Evolutionary conservation across 228 moss, liverwort and hornwort genomes (phyloP).

Genomic region (Sphagnum fallax): DNA sequence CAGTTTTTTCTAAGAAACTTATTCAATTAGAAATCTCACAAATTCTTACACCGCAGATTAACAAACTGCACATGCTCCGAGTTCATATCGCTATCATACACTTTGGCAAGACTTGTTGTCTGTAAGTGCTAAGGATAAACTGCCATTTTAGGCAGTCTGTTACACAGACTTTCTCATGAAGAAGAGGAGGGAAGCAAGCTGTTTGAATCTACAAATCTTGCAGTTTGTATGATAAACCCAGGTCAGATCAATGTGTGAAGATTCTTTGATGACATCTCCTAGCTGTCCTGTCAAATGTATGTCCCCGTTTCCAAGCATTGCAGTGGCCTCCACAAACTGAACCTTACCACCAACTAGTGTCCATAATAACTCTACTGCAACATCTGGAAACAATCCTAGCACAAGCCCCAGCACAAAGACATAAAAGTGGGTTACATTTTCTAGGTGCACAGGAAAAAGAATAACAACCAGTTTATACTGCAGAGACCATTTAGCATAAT

Average conservation of each 20-base stretch:
- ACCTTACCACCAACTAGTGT: constrained; percentile 63
- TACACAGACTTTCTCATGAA: no score
- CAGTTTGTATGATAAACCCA: constrained; percentile 20
- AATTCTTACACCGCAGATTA: no score
- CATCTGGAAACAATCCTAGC: constrained; percentile 79
- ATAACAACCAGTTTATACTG: no score
- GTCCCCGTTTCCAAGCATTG: constrained; percentile 55
- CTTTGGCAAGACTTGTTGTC: no score
- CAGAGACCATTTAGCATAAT: not conserved
- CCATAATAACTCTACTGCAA: constrained; percentile 56
- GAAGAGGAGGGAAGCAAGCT: no score
- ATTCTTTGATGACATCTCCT: constrained; percentile 56
- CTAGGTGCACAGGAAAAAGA: constrained; percentile 43
- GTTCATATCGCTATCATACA: no score
- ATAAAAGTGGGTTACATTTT: constrained; percentile 69
- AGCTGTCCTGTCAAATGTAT: constrained; percentile 55
- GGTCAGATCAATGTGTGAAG: constrained; percentile 54
- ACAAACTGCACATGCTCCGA: no score
- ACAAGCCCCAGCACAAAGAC: constrained; percentile 90
- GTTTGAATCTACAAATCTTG: no score
- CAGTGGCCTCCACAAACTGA: constrained; percentile 52
- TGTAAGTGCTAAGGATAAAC: no score
- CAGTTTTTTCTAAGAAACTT: no score
- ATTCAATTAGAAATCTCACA: no score
- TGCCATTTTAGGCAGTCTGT: not conserved